Base-by-base conservation (phyloP, 164 flowering plant genomes). In the Taxillus chinensis region DNA sequence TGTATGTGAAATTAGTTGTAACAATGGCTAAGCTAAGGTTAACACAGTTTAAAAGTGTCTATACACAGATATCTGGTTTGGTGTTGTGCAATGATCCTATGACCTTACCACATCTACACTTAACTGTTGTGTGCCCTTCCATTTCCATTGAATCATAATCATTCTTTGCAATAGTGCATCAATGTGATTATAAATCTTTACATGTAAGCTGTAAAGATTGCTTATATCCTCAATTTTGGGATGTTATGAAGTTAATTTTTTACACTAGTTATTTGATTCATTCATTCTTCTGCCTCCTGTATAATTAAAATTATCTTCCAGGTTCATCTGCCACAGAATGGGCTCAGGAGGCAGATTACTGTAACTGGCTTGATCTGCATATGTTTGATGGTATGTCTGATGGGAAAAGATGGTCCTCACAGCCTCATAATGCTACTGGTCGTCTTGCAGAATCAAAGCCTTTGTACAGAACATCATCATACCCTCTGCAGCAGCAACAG, bases 391-490 rank as follows among this genome's bases (percentile, higher is more conserved):
- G 55, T 62, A 55, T 45, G 8, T 76, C 68, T 59, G 86, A 84
- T 46, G 77, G 77, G 39, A 86, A 80, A 60, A 73, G 86, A 67
- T 88, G 95, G 95, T 83, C 89, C 15, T 82, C 95, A 41, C 88
- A 84, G 67, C 90, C 90, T 10, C 83, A 79, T 52, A 49, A 70
- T 57, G 68, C 80, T 46, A 71, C 84, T 52, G 67, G 62, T 45
- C 74, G 45, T 41, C 58, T 68, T 54, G 46, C 66, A 9, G 92
- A 86, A 45, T 49, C 83, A 57, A 82, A 84, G 62, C 74, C 83
- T 45, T 62, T 89, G 80, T 74, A 85, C 78, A 87, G 98, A 77
- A 78, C 98, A 57, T 80, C 98, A 8, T 82, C 98, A 38, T 85
- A 85, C 69, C 98, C 98, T 58, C 70, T 80, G 58, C 76, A 72